Conservation (phyloP, 129 eudicot genomes). For the Ambrosia trifida region DNA sequence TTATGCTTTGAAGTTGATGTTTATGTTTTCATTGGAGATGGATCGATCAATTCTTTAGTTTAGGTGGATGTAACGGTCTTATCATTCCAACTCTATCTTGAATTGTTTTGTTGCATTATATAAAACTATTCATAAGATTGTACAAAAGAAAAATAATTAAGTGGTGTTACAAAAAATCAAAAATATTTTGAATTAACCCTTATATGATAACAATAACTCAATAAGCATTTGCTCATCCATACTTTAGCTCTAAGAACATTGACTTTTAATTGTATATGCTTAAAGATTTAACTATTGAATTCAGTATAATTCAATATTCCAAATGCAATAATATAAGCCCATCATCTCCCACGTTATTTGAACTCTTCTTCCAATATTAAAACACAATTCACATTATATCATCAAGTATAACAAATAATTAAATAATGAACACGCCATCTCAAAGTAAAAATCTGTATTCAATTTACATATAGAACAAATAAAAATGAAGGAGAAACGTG, state of each 20-base stretch:
- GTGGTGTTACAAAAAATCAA: neutral
- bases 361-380: neutral
- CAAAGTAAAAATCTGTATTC: conserved; percentile 4
- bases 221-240: neutral
- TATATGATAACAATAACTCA: no score
- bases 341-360: conserved; percentile 35
- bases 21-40: neutral
- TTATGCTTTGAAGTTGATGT: neutral
- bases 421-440: conserved; percentile 7
- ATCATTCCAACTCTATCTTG: neutral
- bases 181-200: neutral
- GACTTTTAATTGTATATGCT: neutral
- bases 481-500: neutral
- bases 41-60: neutral
- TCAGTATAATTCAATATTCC: conserved; percentile 6
- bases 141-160: neutral
- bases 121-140: neutral
- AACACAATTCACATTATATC: conserved; percentile 8
- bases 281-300: neutral
- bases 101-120: neutral
- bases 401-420: neutral
- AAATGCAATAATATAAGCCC: conserved; percentile 21
- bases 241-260: conserved; percentile 14
- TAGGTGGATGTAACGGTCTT: neutral
- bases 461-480: neutral